Evolutionary conservation across 148 eudicot genomes (phyloP).

Genomic region (Rhododendron mucronatum): DNA sequence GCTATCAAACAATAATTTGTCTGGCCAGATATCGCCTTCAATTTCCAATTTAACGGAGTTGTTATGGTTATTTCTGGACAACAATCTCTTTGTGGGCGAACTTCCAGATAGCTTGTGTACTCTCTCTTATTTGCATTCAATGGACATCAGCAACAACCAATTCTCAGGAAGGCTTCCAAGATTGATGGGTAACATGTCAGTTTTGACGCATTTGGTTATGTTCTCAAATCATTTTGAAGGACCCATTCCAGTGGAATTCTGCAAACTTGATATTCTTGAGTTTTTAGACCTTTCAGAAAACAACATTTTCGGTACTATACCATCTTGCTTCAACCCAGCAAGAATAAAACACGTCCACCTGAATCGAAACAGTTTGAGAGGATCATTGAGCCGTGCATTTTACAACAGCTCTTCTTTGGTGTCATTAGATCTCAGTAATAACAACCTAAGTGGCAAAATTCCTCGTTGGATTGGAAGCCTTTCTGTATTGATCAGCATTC

Average conservation of each 20-base stretch:
- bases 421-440: background rate
- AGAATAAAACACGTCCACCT: background rate
- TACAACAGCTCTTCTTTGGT: background rate
- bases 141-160: background rate
- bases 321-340: background rate
- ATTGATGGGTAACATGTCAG: background rate
- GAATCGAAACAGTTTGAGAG: background rate
- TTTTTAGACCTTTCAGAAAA: constrained; percentile 9
- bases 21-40: background rate
- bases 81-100: background rate
- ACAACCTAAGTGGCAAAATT: background rate
- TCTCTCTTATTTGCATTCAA: background rate
- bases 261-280: background rate
- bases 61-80: background rate
- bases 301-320: background rate
- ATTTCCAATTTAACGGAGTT: background rate
- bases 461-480: background rate
- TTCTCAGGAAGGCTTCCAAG: background rate
- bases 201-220: background rate
- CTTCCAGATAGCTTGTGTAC: background rate
- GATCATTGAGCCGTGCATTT: background rate
- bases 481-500: background rate
- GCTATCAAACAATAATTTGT: background rate
- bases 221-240: background rate
- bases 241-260: background rate